Conservation (phyloP, 1,284 basidiomycete genomes). For the Tilletia setariae region DNA sequence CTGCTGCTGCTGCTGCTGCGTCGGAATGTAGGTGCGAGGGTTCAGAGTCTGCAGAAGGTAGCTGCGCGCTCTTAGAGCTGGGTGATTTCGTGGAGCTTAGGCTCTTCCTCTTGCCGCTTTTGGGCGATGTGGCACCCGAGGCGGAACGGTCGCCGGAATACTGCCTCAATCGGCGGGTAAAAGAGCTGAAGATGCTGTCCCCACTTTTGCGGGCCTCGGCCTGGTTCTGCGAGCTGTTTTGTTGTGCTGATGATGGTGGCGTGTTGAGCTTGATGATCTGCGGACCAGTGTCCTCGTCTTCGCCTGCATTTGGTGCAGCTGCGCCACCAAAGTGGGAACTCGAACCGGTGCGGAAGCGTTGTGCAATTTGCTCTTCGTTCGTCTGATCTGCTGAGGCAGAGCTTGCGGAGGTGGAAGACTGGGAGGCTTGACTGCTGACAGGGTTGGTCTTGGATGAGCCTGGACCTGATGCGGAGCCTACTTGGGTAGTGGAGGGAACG, state of each 20-base stretch:
- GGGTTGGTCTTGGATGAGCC: neutral
- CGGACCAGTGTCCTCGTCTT: neutral
- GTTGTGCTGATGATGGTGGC: neutral
- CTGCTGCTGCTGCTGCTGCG: too few species aligned
- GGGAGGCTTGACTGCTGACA: neutral
- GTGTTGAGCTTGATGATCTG: neutral
- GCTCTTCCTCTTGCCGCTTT: neutral
- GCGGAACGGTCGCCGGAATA: slow-evolving; percentile 12
- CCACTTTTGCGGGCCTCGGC: neutral
- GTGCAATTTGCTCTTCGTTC: neutral
- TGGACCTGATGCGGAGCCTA: neutral
- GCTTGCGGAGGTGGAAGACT: neutral
- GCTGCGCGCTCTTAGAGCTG: neutral
- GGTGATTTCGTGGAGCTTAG: neutral
- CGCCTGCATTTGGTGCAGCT: slow-evolving; percentile 2
- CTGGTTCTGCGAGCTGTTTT: neutral
- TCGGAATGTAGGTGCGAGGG: too few species aligned
- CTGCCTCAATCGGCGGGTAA: slow-evolving; percentile 21
- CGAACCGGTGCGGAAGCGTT: neutral
- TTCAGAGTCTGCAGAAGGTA: neutral
- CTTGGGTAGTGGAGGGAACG: neutral
- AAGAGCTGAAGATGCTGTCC: slow-evolving; percentile 20
- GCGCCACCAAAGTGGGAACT: slow-evolving; percentile 7
- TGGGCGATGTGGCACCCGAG: neutral
- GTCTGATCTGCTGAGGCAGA: neutral